Evolutionary conservation across 1,284 basidiomycete species (phyloP).

Genomic region (Trichosporon faecale): DNA sequence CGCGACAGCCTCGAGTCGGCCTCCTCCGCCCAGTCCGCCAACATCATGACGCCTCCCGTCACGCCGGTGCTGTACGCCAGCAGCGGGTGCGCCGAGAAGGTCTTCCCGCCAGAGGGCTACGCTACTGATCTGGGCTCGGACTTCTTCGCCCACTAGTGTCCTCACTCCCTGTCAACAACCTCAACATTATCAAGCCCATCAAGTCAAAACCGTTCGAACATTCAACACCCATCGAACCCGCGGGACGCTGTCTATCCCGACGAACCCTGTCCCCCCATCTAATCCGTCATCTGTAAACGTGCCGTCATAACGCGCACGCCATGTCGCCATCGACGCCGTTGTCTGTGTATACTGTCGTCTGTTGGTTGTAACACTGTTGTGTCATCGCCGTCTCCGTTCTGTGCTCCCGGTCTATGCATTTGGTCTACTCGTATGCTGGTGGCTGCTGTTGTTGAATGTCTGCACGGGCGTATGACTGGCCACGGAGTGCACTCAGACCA

Average conservation of each 20-base stretch:
- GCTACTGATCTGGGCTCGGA: not conserved
- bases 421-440: too few species aligned
- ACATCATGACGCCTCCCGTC: not conserved
- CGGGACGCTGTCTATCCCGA: not conserved
- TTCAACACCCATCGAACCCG: too few species aligned
- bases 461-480: not conserved
- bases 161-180: not conserved
- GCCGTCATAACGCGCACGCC: not conserved
- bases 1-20: not conserved
- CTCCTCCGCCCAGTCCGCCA: not conserved
- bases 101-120: not conserved
- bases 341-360: not conserved
- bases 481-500: too few species aligned
- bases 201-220: not conserved
- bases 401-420: not conserved
- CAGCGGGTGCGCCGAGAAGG: not conserved
- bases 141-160: not conserved
- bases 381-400: not conserved
- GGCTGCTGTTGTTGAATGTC: not conserved
- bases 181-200: too few species aligned
- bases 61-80: not conserved
- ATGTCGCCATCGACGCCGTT: not conserved
- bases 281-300: not conserved
- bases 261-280: not conserved
- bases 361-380: not conserved